Percentiles rank a stretch among this genome's conserved stretches.
These are phyloP conservation scores for Scedosporium aurantiacum DNA, from an alignment of 2,329 filamentous ascomycete genomes.

Conservation along the genomic window DNA sequence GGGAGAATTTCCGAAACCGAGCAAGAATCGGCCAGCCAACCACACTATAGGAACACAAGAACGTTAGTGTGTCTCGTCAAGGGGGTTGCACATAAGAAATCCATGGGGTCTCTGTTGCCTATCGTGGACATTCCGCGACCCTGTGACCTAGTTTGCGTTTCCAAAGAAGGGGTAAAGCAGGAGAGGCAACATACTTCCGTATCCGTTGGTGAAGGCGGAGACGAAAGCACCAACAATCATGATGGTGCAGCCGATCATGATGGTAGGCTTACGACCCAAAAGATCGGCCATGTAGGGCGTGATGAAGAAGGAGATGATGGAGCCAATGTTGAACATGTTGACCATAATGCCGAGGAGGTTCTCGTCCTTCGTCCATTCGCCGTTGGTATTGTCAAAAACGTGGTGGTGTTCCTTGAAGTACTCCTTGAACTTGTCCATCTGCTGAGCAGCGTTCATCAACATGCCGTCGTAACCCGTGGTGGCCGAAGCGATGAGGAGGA, in stretches of 20 bases:
- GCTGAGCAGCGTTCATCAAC: slow-evolving; percentile 48
- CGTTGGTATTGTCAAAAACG: neutral
- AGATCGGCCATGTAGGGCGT: slow-evolving; percentile 34
- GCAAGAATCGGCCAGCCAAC: slow-evolving; percentile 25
- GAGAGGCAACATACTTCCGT: slow-evolving; percentile 24
- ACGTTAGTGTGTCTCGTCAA: neutral
- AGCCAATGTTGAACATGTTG: slow-evolving; percentile 42
- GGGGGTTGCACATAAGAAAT: no score
- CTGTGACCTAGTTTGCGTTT: neutral
- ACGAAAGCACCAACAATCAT: slow-evolving; percentile 34
- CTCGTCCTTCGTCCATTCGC: slow-evolving; percentile 14
- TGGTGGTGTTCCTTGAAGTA: slow-evolving; percentile 32
- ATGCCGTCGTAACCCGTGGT: slow-evolving; percentile 53
- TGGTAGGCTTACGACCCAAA: slow-evolving; percentile 31
- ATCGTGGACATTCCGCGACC: no score
- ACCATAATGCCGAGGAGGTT: slow-evolving; percentile 37
- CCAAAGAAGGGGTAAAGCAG: neutral
- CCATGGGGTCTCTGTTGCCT: no score
- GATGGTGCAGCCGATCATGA: slow-evolving; percentile 30
- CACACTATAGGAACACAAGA: slow-evolving; percentile 18
- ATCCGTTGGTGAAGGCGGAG: slow-evolving; percentile 30
- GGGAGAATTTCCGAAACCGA: slow-evolving; percentile 56
- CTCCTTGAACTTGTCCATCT: slow-evolving; percentile 41
- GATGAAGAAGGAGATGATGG: slow-evolving; percentile 36
- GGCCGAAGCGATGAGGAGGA: slow-evolving; percentile 49